These are phyloP conservation scores for Metahyphopichia silvanorum DNA, from an alignment of 805 yeast species.

Conservation along the genomic window DNA sequence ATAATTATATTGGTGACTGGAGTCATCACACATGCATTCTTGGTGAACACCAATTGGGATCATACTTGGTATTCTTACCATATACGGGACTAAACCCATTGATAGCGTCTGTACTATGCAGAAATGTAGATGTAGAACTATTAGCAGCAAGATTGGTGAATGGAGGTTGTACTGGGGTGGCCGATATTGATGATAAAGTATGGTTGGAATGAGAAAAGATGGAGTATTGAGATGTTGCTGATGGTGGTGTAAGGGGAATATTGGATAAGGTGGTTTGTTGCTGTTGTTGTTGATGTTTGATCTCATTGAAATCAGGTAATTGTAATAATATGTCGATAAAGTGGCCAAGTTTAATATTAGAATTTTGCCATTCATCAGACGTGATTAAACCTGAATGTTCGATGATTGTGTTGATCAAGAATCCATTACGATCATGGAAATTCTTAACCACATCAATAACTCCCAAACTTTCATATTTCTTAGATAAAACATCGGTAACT, in stretches of 20 bases:
- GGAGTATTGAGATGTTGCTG: slow-evolving; percentile 39
- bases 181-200: slow-evolving; percentile 15
- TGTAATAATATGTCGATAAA: slow-evolving; percentile 25
- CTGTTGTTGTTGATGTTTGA: slow-evolving; percentile 3
- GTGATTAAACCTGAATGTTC: slow-evolving; percentile 17
- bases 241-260: slow-evolving; percentile 38
- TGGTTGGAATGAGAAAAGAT: slow-evolving; percentile 28
- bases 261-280: slow-evolving; percentile 3
- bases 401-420: slow-evolving; percentile 15
- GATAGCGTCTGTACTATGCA: background rate
- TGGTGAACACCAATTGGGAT: background rate
- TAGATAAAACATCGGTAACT: slow-evolving; percentile 50
- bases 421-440: slow-evolving; percentile 16
- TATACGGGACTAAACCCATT: background rate
- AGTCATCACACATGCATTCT: background rate
- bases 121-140: background rate
- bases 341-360: slow-evolving; percentile 13
- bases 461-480: slow-evolving; percentile 50
- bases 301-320: slow-evolving; percentile 13
- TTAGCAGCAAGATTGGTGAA: no score
- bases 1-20: no score
- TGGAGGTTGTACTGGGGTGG: slow-evolving; percentile 21
- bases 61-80: background rate
- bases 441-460: slow-evolving; percentile 47
- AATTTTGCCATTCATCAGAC: slow-evolving; percentile 6